These are phyloP conservation scores for Nitzschia sp. DNA, from an alignment of 108 stramenopile species.

Conservation along the genomic window DNA sequence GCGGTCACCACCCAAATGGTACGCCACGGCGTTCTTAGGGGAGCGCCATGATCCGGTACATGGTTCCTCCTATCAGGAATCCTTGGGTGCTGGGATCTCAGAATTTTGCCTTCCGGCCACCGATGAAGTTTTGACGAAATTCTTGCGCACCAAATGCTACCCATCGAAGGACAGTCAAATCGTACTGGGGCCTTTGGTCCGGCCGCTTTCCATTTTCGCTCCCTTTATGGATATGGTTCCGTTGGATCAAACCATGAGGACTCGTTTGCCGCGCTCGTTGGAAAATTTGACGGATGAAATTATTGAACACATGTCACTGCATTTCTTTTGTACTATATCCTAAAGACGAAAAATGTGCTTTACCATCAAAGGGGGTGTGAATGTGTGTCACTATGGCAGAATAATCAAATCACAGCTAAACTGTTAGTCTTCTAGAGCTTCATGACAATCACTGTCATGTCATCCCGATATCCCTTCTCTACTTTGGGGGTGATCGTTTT, in stretches of 20 bases:
- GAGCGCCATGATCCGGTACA: constrained; percentile 9
- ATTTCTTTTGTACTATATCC: constrained; percentile 22
- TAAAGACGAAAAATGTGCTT: no score
- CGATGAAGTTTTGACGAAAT: constrained; percentile 14
- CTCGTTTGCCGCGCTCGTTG: constrained; percentile 6
- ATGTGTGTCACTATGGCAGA: no score
- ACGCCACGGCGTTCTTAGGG: constrained; percentile 22
- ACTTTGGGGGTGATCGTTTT: constrained; percentile 21
- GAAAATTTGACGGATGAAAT: constrained; percentile 19
- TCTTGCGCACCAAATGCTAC: constrained; percentile 22
- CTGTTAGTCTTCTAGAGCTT: constrained; percentile 7
- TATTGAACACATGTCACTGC: constrained; percentile 17
- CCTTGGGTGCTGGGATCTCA: constrained; percentile 11
- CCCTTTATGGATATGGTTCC: constrained; percentile 27
- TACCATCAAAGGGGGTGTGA: no score
- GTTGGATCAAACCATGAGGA: neutral
- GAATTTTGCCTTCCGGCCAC: constrained; percentile 28
- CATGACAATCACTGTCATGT: constrained; percentile 35
- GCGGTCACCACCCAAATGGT: constrained; percentile 22
- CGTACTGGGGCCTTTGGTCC: constrained; percentile 18
- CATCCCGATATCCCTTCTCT: constrained; percentile 37
- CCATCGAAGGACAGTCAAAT: constrained; percentile 10
- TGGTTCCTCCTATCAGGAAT: constrained; percentile 3
- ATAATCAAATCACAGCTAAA: no score
- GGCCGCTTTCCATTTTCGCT: constrained; percentile 14